Evolutionary conservation across 306 rosid genomes (phyloP), one percentile per base, ranked within the genome.

Genomic region (Acacia melanoxylon): DNA sequence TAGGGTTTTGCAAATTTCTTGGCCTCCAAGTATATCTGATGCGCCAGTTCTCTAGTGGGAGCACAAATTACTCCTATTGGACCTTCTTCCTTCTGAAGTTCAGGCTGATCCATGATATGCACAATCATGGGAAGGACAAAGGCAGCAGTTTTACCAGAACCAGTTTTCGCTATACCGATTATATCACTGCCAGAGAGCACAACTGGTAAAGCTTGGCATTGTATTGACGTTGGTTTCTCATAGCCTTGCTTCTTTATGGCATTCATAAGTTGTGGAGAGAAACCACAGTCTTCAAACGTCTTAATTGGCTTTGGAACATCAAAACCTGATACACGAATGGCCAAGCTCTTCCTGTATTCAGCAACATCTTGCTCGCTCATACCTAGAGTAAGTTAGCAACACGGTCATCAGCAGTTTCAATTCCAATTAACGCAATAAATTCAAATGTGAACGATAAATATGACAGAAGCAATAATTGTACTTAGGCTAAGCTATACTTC

Each of bases 41-140:
- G 98, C 2, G 99, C 99, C 54, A 95, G 80, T 74, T 95, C 99
- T 82, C 99, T 89, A 31, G 99, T 95, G 56, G 99, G 99, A 45
- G 99, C 99, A 85, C 99, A 95, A 65, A 95, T 93, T 12, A 95
- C 98, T 78, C 98, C 99, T 67, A 95, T 89, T n/a, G 99, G 98
- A 85, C 99, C 99, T 84, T 93, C 98, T 78, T 95, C 99, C 88
- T 95, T 95, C 87, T 81, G 88, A 83, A 93, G 98, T 84, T 95
- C 99, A 24, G 99, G 98, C 86, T 93, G 99, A 91, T 95, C 98
- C 96, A 95, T 93, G 76, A 93, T 93, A 88, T 95, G 99, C 61
- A 88, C 95, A 61, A 92, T 90, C 98, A 95, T 95, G 46, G 99
- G 99, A 88, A 95, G 99, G 73, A 95, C 98, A 92, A 95, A 95